Conservation (phyloP, 2,329 filamentous ascomycete genomes). For the Mycosphaerella sp. region DNA sequence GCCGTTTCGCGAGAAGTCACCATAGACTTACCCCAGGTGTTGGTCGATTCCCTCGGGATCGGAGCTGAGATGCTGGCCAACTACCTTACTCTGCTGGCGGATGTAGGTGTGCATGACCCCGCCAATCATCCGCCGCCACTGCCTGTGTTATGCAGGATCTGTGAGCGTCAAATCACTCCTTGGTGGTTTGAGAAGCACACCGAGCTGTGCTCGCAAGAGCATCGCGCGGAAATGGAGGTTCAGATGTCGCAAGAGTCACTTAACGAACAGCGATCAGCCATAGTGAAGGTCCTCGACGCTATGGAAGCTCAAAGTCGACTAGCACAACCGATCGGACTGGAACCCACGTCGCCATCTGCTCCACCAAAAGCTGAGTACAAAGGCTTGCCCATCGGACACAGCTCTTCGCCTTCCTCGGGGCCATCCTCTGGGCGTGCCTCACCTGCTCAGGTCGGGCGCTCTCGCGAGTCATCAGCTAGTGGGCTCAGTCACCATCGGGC, state of each 20-base stretch:
- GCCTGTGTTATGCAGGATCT: constrained; percentile 90
- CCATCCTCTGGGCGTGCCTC: constrained; percentile 65
- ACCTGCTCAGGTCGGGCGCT: constrained; percentile 59
- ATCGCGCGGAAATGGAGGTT: constrained; percentile 94
- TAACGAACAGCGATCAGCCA: constrained; percentile 85
- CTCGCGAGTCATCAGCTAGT: constrained; percentile 58
- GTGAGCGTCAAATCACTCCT: constrained; percentile 90
- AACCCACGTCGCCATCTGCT: constrained; percentile 33
- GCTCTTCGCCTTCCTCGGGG: constrained; percentile 61
- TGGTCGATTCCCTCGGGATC: constrained; percentile 89
- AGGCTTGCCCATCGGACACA: constrained; percentile 69
- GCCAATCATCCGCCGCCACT: constrained; percentile 71
- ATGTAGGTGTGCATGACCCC: constrained; percentile 69
- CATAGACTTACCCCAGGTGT: constrained; percentile 81
- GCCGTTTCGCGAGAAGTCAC: constrained; percentile 88
- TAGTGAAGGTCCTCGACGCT: constrained; percentile 91
- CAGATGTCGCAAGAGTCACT: constrained; percentile 91
- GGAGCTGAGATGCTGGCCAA: constrained; percentile 92
- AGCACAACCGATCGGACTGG: constrained; percentile 48
- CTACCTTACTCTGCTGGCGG: constrained; percentile 83
- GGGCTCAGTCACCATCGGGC: constrained; percentile 74
- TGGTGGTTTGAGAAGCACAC: constrained; percentile 99
- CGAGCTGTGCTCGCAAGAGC: constrained; percentile 90
- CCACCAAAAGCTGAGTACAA: constrained; percentile 67
- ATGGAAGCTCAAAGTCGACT: constrained; percentile 72